Evolutionary conservation across 202 grass and related monocot species (phyloP).

Genomic region (Zoysia matrella): DNA sequence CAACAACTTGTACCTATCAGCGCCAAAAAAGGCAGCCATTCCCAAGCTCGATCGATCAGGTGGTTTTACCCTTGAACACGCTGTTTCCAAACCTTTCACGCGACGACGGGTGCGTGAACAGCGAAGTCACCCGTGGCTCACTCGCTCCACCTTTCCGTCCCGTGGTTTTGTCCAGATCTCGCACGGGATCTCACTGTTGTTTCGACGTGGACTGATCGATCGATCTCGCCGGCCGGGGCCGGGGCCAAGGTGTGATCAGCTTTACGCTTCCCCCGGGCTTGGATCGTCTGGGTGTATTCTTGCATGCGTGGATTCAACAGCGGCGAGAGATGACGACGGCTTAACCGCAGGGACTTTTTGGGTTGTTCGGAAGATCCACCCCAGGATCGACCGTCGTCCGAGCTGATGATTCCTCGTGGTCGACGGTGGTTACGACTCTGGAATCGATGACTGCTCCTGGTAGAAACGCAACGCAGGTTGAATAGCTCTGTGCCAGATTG

Average conservation of each 20-base stretch:
- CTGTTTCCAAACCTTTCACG: background rate
- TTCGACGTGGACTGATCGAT: background rate
- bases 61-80: slow-evolving; percentile 3
- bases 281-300: slow-evolving; percentile 37
- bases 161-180: background rate
- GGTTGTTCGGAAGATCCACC: background rate
- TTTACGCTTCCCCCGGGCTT: background rate
- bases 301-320: slow-evolving; percentile 24
- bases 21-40: slow-evolving; percentile 14
- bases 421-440: background rate
- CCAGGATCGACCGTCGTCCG: background rate
- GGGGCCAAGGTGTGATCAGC: background rate
- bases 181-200: background rate
- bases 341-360: slow-evolving; percentile 28
- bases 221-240: background rate
- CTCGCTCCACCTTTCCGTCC: too few species aligned
- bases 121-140: background rate
- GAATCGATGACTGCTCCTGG: background rate
- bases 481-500: too few species aligned
- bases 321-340: background rate
- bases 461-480: background rate
- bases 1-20: slow-evolving; percentile 35
- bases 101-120: slow-evolving; percentile 4
- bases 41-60: slow-evolving; percentile 7
- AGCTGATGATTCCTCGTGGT: background rate